These are phyloP conservation scores for Thermochaetoides thermophila DNA, from an alignment of 495 filamentous ascomycete species.

Conservation along the genomic window DNA sequence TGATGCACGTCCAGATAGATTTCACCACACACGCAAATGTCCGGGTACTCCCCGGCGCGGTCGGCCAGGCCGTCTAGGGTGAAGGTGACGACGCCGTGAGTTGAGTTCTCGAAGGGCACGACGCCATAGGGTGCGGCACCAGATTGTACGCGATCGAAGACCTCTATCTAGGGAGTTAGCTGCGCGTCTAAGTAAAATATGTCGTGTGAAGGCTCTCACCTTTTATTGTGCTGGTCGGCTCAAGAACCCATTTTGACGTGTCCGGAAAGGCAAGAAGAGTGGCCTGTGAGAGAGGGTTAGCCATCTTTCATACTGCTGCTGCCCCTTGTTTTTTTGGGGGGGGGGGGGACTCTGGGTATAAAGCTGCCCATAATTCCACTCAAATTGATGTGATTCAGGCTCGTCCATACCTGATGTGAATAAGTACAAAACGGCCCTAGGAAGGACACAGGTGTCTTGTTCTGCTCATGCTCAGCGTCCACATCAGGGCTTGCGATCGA, in stretches of 20 bases:
- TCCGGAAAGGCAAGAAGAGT: constrained; percentile 46
- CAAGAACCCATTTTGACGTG: constrained; percentile 34
- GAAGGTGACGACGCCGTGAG: constrained; percentile 78
- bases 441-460: constrained; percentile 44
- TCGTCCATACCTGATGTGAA: constrained; percentile 72
- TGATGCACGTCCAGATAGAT: constrained; percentile 76
- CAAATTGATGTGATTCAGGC: background rate
- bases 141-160: constrained; percentile 65
- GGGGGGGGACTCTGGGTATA: too few relatives aligned
- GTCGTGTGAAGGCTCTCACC: constrained; percentile 24
- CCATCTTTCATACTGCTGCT: too few relatives aligned
- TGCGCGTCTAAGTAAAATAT: background rate
- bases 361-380: too few relatives aligned
- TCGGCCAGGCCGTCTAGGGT: constrained; percentile 84
- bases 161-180: constrained; percentile 32
- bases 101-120: constrained; percentile 90
- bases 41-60: constrained; percentile 38
- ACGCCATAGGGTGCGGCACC: constrained; percentile 52
- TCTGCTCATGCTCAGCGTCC: background rate
- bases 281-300: constrained; percentile 34
- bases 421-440: constrained; percentile 76
- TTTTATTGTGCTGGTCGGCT: constrained; percentile 45
- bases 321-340: too few relatives aligned
- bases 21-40: constrained; percentile 63
- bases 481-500: background rate